Evolutionary conservation across 139 green algal species (phyloP).

Genomic region (Coelastrella sp.): DNA sequence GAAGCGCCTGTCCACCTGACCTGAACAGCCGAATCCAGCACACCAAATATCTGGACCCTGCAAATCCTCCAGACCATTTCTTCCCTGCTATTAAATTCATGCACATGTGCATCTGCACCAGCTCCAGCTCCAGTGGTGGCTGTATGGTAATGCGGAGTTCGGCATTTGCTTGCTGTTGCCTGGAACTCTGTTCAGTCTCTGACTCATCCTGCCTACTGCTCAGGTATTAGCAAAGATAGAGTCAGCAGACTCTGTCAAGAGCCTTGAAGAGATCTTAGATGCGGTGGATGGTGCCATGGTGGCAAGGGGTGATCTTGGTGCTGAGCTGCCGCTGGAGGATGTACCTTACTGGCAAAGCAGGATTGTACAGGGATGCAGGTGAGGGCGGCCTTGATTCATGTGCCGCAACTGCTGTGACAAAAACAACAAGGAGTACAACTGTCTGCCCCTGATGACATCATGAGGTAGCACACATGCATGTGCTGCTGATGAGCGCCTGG

Average conservation of each 20-base stretch:
- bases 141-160: too few relatives aligned
- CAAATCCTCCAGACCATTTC: too few relatives aligned
- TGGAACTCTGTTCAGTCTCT: too few relatives aligned
- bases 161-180: background rate
- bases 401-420: background rate
- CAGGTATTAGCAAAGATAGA: conserved; percentile 87
- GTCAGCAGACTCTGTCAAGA: conserved; percentile 75
- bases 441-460: too few relatives aligned
- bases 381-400: background rate
- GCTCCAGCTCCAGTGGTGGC: background rate
- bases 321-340: conserved; percentile 86
- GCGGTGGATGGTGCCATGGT: conserved; percentile 89
- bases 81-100: background rate
- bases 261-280: conserved; percentile 84
- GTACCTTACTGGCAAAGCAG: conserved; percentile 82
- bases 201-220: too few relatives aligned
- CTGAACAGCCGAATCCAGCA: too few relatives aligned
- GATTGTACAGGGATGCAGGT: conserved; percentile 74
- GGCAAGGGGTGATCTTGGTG: conserved; percentile 82
- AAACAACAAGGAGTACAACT: too few relatives aligned
- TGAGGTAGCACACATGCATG: too few relatives aligned
- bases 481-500: too few relatives aligned
- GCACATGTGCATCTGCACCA: too few relatives aligned
- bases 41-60: too few relatives aligned
- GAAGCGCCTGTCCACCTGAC: background rate